These are phyloP conservation scores for Mollisiaceae sp. DNA, from an alignment of 2,329 filamentous ascomycete genomes.

Conservation along the genomic window DNA sequence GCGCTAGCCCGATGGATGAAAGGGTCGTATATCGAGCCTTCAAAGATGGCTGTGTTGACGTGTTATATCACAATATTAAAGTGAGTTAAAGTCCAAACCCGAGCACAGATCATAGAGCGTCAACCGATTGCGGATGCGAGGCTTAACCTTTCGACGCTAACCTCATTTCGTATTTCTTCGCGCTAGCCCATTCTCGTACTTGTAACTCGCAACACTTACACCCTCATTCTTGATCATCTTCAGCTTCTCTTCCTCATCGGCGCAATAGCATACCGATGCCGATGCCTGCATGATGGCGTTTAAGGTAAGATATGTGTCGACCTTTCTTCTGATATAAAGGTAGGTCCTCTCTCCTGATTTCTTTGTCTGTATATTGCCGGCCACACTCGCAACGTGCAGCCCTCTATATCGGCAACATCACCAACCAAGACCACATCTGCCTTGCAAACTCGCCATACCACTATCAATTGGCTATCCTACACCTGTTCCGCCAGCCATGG, in stretches of 20 bases:
- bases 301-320: neutral
- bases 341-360: neutral
- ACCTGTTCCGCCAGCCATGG: slow-evolving; percentile 7
- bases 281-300: neutral
- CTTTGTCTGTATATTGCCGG: neutral
- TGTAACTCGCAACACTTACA: neutral
- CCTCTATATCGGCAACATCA: neutral
- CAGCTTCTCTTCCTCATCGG: too few relatives aligned
- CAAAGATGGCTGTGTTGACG: neutral
- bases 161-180: neutral
- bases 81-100: neutral
- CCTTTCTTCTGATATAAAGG: neutral
- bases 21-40: neutral
- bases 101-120: neutral
- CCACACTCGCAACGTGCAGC: neutral
- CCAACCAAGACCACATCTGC: neutral
- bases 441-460: neutral
- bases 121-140: slow-evolving; percentile 1
- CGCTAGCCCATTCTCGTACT: neutral
- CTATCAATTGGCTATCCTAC: neutral
- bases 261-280: too few relatives aligned
- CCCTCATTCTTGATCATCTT: too few relatives aligned
- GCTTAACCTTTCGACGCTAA: neutral
- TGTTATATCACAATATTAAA: neutral
- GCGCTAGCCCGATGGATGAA: too few relatives aligned